Percentiles rank a stretch among this genome's conserved stretches.
phyloP scores from a whole-genome alignment of 1,284 basidiomycete genomes.

The Moniliella sp. region DNA sequence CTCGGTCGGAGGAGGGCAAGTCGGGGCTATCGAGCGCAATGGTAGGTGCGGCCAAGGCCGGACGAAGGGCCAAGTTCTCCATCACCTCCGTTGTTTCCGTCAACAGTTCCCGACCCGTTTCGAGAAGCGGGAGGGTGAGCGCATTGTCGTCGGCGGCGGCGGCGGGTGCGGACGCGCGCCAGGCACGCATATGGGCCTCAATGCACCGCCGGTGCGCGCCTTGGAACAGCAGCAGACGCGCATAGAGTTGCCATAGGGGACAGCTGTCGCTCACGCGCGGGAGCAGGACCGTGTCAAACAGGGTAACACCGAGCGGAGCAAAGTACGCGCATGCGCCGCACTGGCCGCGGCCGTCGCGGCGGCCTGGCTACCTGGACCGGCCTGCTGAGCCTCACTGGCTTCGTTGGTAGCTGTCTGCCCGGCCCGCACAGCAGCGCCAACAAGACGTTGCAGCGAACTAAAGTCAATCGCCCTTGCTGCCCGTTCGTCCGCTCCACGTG shows the following conservation, averaged over 20 bases:
- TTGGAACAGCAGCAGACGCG: conserved; percentile 13
- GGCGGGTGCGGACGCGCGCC: conserved; percentile 6
- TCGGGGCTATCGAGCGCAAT: too few species aligned
- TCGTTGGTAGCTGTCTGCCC: conserved; percentile 7
- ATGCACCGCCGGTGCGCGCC: conserved; percentile 9
- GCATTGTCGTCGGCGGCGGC: conserved; percentile 2
- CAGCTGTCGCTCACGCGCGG: conserved; percentile 41
- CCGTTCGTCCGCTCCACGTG: neutral
- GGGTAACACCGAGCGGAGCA: conserved; percentile 34
- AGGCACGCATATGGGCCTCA: conserved; percentile 14
- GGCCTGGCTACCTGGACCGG: too few species aligned
- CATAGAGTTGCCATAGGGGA: conserved; percentile 16
- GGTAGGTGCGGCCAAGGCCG: too few species aligned
- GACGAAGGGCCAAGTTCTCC: conserved; percentile 55
- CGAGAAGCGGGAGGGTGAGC: conserved; percentile 2
- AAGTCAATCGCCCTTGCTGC: conserved; percentile 45
- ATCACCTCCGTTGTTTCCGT: conserved; percentile 40
- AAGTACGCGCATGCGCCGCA: conserved; percentile 49
- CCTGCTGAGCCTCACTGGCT: too few species aligned
- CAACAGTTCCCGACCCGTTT: conserved; percentile 9
- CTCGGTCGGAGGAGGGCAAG: too few species aligned
- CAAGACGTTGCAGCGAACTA: conserved; percentile 64
- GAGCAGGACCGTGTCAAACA: neutral
- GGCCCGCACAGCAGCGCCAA: conserved; percentile 57
- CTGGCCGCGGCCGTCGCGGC: conserved; percentile 8